phyloP scores from a whole-genome alignment of 2,329 filamentous ascomycete species.

The Hypoxylon sp. region DNA sequence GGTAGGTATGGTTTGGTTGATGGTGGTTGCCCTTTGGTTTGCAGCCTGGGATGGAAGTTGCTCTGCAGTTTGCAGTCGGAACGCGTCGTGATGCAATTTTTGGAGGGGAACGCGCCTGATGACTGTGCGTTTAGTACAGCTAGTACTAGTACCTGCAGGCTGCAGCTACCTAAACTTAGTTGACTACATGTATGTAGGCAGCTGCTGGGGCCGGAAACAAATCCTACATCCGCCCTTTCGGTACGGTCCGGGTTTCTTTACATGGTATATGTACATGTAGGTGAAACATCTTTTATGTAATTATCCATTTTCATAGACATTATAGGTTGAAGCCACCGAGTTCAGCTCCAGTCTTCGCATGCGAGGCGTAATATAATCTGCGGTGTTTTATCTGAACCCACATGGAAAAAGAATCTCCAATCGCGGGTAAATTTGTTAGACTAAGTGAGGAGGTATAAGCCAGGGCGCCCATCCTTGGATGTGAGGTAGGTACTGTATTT shows the following conservation, averaged over 20 bases:
- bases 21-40: too few species aligned
- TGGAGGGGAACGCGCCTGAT: slow-evolving; percentile 37
- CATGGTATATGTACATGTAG: neutral
- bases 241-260: slow-evolving; percentile 8
- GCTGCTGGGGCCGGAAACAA: neutral
- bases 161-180: slow-evolving; percentile 32
- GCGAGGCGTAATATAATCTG: neutral
- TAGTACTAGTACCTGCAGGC: slow-evolving; percentile 21
- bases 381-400: neutral
- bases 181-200: slow-evolving; percentile 1
- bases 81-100: slow-evolving; percentile 37
- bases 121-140: neutral
- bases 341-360: too few species aligned
- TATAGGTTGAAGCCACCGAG: neutral
- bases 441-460: neutral
- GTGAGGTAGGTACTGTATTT: too few species aligned
- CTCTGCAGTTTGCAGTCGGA: neutral
- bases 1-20: too few species aligned
- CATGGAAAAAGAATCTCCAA: neutral
- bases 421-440: neutral
- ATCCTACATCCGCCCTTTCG: slow-evolving; percentile 21
- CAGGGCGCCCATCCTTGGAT: neutral
- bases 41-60: slow-evolving; percentile 1
- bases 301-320: neutral
- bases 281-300: neutral